Evolutionary conservation across 192 early-diverging fungal species (phyloP).

Genomic region (Podila minutissima): DNA sequence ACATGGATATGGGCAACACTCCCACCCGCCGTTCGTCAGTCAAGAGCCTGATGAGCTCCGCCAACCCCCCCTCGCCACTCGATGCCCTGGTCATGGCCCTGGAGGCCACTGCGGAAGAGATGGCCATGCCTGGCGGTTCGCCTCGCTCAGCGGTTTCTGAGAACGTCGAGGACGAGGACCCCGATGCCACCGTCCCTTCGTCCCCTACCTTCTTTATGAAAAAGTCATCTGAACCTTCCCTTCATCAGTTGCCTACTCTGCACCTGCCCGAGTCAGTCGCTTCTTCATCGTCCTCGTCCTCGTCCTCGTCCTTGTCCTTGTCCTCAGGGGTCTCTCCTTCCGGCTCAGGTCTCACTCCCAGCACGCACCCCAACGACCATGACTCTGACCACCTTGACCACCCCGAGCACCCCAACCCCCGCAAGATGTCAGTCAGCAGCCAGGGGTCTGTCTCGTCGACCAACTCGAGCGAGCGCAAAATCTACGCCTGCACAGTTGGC

Average conservation of each 20-base stretch:
- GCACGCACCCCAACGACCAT: constrained; percentile 17
- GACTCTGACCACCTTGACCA: background rate
- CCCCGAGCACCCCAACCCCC: background rate
- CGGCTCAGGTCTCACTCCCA: constrained; percentile 19
- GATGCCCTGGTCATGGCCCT: constrained; percentile 52
- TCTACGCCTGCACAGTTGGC: constrained; percentile 53
- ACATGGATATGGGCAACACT: background rate
- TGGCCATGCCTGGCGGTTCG: background rate
- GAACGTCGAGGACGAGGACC: constrained; percentile 26
- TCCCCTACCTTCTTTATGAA: constrained; percentile 43
- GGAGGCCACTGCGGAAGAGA: constrained; percentile 42
- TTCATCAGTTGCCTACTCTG: constrained; percentile 30
- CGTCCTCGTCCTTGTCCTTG: background rate
- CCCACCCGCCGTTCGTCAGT: constrained; percentile 11
- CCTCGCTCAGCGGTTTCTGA: background rate
- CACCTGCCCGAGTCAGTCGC: constrained; percentile 25
- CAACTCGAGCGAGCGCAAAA: constrained; percentile 22
- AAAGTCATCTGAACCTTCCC: constrained; percentile 9
- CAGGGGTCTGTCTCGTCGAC: constrained; percentile 31
- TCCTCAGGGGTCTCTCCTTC: background rate
- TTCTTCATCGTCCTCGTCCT: constrained; percentile 1
- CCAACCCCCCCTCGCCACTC: constrained; percentile 39
- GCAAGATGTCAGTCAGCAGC: constrained; percentile 38
- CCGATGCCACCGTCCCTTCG: constrained; percentile 45
- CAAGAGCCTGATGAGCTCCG: constrained; percentile 14